Percentiles rank a stretch among this genome's conserved stretches.
phyloP scores from a whole-genome alignment of 192 early-diverging fungal species.

The Phlyctochytrium arcticum region DNA sequence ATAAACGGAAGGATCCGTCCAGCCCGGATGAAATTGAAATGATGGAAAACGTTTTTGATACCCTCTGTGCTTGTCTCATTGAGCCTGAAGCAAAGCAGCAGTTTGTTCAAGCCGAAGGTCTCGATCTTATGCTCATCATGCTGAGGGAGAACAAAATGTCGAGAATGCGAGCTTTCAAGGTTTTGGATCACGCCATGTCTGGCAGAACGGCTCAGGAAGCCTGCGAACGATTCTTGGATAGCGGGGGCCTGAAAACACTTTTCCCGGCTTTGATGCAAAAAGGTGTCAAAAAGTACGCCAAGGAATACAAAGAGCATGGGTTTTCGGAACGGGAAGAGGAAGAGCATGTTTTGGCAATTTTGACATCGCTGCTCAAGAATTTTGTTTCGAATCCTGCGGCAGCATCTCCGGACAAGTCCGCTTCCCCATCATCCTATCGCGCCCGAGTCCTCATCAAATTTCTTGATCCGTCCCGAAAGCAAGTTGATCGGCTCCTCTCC shows the following conservation, averaged over 20 bases:
- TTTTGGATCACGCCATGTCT: conserved; percentile 65
- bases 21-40: conserved; percentile 85
- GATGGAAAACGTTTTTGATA: conserved; percentile 89
- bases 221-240: conserved; percentile 78
- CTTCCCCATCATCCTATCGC: conserved; percentile 47
- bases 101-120: conserved; percentile 82
- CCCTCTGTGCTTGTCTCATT: conserved; percentile 66
- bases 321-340: conserved; percentile 80
- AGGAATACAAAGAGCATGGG: conserved; percentile 69
- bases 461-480: conserved; percentile 70
- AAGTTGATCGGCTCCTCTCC: conserved; percentile 79
- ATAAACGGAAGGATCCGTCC: conserved; percentile 67
- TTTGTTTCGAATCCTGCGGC: no score
- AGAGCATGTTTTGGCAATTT: conserved; percentile 81
- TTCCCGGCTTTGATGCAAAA: conserved; percentile 84
- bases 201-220: conserved; percentile 29
- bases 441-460: conserved; percentile 82
- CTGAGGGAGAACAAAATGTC: conserved; percentile 79
- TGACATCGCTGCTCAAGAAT: conserved; percentile 73
- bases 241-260: conserved; percentile 75
- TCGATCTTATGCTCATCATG: conserved; percentile 88
- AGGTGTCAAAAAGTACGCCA: conserved; percentile 73
- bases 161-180: conserved; percentile 79
- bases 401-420: no score
- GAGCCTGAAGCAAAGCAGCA: conserved; percentile 64